Evolutionary conservation across 192 early-diverging fungal species (phyloP).

Genomic region (Backusella australiensis): DNA sequence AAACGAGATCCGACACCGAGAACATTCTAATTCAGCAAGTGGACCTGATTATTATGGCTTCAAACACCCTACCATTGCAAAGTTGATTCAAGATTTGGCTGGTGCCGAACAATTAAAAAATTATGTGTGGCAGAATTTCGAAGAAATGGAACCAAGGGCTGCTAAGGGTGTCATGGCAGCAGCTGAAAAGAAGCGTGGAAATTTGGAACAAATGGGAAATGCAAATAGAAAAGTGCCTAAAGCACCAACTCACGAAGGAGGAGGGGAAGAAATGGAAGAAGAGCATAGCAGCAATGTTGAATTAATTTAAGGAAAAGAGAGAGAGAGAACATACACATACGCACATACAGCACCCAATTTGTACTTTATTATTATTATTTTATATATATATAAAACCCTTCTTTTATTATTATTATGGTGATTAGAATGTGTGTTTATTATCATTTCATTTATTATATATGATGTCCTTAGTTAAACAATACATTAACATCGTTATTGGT

Average conservation of each 20-base stretch:
- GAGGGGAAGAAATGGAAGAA: background rate
- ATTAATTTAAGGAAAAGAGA: background rate
- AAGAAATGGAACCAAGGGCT: conserved; percentile 45
- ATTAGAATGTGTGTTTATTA: background rate
- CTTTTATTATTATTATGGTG: background rate
- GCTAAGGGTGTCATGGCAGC: conserved; percentile 39
- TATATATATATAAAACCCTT: background rate
- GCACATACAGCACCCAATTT: background rate
- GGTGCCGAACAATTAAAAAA: conserved; percentile 69
- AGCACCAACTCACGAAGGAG: background rate
- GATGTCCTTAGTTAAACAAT: background rate
- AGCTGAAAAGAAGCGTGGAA: conserved; percentile 37
- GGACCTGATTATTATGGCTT: conserved; percentile 96
- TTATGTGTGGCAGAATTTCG: conserved; percentile 73
- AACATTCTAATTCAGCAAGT: conserved; percentile 82
- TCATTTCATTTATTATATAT: background rate
- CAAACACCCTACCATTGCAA: conserved; percentile 81
- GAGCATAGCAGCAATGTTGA: background rate
- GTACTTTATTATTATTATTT: background rate
- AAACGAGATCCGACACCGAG: conserved; percentile 76
- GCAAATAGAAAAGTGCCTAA: conserved; percentile 36
- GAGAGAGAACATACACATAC: background rate
- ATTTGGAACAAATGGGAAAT: conserved; percentile 36
- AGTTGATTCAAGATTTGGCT: conserved; percentile 89
- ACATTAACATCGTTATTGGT: background rate